Percentiles rank a stretch among this genome's conserved stretches.
These are phyloP conservation scores for Lepidium africanum DNA, from an alignment of 345 rosid species.

Conservation along the genomic window DNA sequence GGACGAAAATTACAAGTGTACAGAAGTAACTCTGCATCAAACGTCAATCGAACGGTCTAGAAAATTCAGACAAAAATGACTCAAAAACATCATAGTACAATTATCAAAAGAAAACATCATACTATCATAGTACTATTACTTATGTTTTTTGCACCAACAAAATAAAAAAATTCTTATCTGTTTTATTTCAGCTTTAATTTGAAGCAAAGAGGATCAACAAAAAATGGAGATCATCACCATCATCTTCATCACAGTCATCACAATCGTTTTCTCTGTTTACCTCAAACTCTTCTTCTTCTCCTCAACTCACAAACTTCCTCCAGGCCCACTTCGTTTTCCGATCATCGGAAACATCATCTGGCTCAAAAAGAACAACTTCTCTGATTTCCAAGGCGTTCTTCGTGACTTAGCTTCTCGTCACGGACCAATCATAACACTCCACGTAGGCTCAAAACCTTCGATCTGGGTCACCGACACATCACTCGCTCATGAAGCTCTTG, in stretches of 20 bases:
- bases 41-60: too few species aligned
- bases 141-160: too few species aligned
- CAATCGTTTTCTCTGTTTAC: slow-evolving; percentile 4
- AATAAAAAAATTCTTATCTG: too few species aligned
- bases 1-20: too few species aligned
- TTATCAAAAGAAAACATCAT: too few species aligned
- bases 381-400: slow-evolving; percentile 26
- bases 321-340: slow-evolving; percentile 18
- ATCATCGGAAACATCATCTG: slow-evolving; percentile 30
- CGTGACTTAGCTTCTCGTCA: slow-evolving; percentile 25
- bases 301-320: slow-evolving; percentile 22
- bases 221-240: slow-evolving; percentile 26
- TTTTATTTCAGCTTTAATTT: neutral
- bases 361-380: slow-evolving; percentile 19
- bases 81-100: too few species aligned
- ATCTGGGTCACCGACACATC: slow-evolving; percentile 35
- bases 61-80: too few species aligned
- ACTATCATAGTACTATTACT: too few species aligned
- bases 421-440: slow-evolving; percentile 39
- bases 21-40: too few species aligned
- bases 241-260: slow-evolving; percentile 1
- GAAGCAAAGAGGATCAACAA: neutral
- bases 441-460: slow-evolving; percentile 27
- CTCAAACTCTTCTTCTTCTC: slow-evolving; percentile 9
- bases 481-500: slow-evolving; percentile 38